Conservation (phyloP, 441 rosid genomes). For the Breynia disticha region DNA sequence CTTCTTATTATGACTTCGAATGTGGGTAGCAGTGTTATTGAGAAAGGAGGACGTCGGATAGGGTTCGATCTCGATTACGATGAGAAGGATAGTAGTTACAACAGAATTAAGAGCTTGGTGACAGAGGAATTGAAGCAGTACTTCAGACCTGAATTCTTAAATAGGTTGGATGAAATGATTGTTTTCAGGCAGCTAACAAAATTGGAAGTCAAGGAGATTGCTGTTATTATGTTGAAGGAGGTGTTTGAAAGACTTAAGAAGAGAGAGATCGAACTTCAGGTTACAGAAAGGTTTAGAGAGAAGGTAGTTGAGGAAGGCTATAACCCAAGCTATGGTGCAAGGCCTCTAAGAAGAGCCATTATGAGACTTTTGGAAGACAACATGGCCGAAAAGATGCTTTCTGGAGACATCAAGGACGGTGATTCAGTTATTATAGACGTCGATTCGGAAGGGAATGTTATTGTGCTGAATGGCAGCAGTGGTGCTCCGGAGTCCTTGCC, state of each 20-base stretch:
- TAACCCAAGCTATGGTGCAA: conserved; percentile 92
- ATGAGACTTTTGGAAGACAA: conserved; percentile 94
- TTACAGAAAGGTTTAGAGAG: conserved; percentile 83
- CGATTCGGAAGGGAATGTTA: conserved; percentile 68
- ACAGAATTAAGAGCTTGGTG: conserved; percentile 85
- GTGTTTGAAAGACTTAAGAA: conserved; percentile 68
- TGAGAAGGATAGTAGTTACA: conserved; percentile 89
- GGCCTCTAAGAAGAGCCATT: conserved; percentile 93
- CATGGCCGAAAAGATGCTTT: conserved; percentile 99
- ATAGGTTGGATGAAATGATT: conserved; percentile 94
- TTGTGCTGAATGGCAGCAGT: conserved; percentile 73
- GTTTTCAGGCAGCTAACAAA: conserved; percentile 94
- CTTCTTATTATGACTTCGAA: conserved; percentile 96
- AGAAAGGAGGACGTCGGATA: conserved; percentile 82
- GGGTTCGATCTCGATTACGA: conserved; percentile 94
- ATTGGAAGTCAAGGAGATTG: conserved; percentile 90
- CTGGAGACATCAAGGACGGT: conserved; percentile 88
- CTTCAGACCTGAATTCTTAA: conserved; percentile 92
- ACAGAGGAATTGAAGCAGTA: conserved; percentile 84
- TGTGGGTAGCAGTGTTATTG: conserved; percentile 91
- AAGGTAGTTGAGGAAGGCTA: conserved; percentile 94
- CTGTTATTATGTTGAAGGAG: conserved; percentile 89
- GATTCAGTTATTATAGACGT: conserved; percentile 93
- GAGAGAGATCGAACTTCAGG: conserved; percentile 91
- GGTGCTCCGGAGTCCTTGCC: conserved; percentile 53